A percentile compares a stretch with the other conserved stretches of the same genome.
These are phyloP conservation scores for Leptographium radiaticola DNA, from an alignment of 2,329 filamentous ascomycete genomes.

Conservation along the genomic window DNA sequence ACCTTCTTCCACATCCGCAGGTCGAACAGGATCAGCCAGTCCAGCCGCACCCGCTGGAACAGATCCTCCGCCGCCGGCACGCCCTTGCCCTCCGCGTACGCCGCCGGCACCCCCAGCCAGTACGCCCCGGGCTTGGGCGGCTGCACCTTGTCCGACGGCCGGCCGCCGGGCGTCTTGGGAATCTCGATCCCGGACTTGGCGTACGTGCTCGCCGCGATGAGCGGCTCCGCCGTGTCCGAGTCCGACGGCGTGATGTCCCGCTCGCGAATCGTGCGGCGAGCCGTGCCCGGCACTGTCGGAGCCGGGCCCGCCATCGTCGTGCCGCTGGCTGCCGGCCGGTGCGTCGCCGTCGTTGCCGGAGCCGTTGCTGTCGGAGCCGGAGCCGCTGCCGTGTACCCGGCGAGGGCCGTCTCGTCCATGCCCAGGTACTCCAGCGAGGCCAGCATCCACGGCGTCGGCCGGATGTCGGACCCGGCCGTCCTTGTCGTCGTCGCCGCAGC, in stretches of 20 bases:
- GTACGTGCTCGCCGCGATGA: constrained; percentile 48
- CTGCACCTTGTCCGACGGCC: constrained; percentile 24
- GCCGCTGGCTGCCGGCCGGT: too few species aligned
- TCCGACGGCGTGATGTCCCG: constrained; percentile 57
- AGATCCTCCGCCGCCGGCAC: constrained; percentile 72
- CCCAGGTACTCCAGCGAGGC: neutral
- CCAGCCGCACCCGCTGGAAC: constrained; percentile 75
- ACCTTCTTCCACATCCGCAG: constrained; percentile 94
- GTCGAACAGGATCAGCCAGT: constrained; percentile 92
- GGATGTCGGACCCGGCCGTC: neutral
- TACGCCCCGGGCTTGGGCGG: constrained; percentile 60
- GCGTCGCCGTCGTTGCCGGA: neutral
- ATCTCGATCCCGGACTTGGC: constrained; percentile 57
- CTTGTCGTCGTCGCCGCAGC: constrained; percentile 16
- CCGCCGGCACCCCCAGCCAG: constrained; percentile 71
- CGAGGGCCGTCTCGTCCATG: constrained; percentile 38
- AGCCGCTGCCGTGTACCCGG: neutral
- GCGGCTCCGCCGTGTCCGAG: constrained; percentile 56
- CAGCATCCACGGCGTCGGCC: neutral
- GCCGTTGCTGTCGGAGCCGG: neutral
- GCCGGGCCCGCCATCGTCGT: neutral
- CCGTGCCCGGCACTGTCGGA: neutral
- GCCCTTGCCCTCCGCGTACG: constrained; percentile 49
- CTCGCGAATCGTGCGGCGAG: constrained; percentile 25
- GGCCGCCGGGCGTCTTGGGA: constrained; percentile 64